Evolutionary conservation across 805 yeast species (phyloP), one percentile per base, ranked within the genome.

Genomic region (Cyberlindnera maritima): DNA sequence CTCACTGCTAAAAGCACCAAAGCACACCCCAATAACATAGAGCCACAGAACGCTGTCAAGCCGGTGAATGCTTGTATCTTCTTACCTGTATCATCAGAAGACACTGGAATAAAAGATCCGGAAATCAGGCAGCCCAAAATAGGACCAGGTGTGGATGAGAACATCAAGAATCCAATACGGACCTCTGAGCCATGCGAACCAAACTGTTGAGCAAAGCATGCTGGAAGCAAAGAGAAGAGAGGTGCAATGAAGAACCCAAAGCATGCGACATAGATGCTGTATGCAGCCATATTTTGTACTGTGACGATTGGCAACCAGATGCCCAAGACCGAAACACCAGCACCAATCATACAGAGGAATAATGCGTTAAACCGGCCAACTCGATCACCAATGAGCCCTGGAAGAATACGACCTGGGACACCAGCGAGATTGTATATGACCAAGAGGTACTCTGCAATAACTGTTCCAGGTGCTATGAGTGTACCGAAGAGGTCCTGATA

Each of bases 191-290:
- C 58, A 4, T 28, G 32, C 13, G 50, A 43, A 20, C 61, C 61
- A 41, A 57, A 57, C 14, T 52, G 18, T 28, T 57, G 60, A 1
- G 56, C 47, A 14, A 57, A 23, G 23, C 56, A 54, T n/a, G 61
- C 59, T 8, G 61, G 59, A 26, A 43, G 55, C 29, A 57, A 34
- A 21, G 58, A 50, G 39, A 46, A 55, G 3, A 52, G 46, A 2
- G 60, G 57, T 6, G 50, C 58, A n/a, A 56, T 41, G 12, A 43
- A 36, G 36, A 56, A 54, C 2, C 61, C 61, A 43, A 53, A 57
- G 3, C 48, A 31, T 13, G 50, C 41, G 5, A 52, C 54, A 35
- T 55, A 57, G 0, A 48, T 43, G 6, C 51, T 39, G 35, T 37
- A 57, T 5, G 50, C 28, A 0, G 42, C 34, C 18, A 53, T 50